Evolutionary conservation across 2,329 filamentous ascomycete species (phyloP).

Genomic region (Lasiodiplodia hormozganensis): DNA sequence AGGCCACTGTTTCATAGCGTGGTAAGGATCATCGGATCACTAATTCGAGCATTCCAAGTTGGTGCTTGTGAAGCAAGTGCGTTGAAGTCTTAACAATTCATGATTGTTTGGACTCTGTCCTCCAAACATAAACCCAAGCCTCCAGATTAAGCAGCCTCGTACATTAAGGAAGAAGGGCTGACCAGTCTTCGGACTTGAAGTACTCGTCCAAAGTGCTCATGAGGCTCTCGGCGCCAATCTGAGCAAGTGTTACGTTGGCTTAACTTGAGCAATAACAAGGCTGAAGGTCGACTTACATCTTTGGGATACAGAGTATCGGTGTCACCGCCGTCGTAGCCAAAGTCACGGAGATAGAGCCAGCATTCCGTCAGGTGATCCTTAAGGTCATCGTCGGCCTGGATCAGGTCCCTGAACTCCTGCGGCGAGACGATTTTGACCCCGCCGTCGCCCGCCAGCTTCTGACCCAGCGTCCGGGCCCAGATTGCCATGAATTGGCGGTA

Average conservation of each 20-base stretch:
- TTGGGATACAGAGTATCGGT: constrained; percentile 40
- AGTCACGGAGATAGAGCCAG: constrained; percentile 44
- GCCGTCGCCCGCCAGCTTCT: constrained; percentile 36
- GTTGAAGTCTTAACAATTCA: not conserved
- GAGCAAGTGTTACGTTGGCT: not conserved
- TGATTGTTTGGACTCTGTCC: too few species aligned
- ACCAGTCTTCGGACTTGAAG: constrained; percentile 38
- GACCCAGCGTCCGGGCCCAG: constrained; percentile 26
- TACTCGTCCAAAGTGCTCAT: constrained; percentile 39
- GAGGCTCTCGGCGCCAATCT: constrained; percentile 33
- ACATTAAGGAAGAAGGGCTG: not conserved
- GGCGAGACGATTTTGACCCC: constrained; percentile 17
- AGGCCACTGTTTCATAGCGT: not conserved
- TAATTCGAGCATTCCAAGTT: not conserved
- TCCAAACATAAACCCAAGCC: too few species aligned
- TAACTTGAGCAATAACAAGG: not conserved
- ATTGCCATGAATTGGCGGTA: not conserved
- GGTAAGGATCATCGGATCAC: not conserved
- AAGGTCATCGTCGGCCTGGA: constrained; percentile 34
- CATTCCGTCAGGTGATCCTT: constrained; percentile 43
- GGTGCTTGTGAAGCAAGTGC: not conserved
- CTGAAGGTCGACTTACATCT: constrained; percentile 29
- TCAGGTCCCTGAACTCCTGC: constrained; percentile 34
- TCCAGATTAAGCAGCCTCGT: too few species aligned
- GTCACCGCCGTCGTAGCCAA: constrained; percentile 47